Percentiles rank a stretch among this genome's conserved stretches.
Conservation (phyloP, 2,329 filamentous ascomycete genomes). For the Hypoxylon sp. region DNA sequence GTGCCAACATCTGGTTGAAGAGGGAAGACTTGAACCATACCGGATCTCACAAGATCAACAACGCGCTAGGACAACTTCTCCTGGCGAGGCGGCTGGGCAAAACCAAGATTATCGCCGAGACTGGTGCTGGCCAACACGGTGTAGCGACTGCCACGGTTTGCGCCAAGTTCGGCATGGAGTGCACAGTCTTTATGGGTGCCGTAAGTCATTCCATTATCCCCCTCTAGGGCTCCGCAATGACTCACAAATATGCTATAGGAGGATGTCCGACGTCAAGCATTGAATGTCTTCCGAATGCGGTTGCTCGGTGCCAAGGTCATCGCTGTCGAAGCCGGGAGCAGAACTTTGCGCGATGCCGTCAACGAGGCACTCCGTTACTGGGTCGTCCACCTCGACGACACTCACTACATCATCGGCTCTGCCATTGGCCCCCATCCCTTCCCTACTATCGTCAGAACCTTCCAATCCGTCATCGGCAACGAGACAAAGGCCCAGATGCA, state of each 20-base stretch:
- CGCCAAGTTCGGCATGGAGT: constrained; percentile 98
- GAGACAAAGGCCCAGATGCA: constrained; percentile 96
- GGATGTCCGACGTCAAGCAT: constrained; percentile 93
- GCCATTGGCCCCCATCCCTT: constrained; percentile 98
- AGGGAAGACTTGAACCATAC: constrained; percentile 98
- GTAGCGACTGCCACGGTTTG: constrained; percentile 98
- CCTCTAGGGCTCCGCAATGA: constrained; percentile 2
- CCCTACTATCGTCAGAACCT: constrained; percentile 96
- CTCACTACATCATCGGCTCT: constrained; percentile 98
- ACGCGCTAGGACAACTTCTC: constrained; percentile 93
- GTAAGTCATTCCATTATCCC: constrained; percentile 55
- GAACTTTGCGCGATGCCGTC: constrained; percentile 87
- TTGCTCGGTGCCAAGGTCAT: constrained; percentile 93
- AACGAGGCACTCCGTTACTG: constrained; percentile 96
- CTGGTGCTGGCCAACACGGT: constrained; percentile 96
- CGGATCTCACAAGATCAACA: constrained; percentile 99
- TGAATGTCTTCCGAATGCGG: constrained; percentile 99
- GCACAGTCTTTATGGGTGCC: constrained; percentile 97
- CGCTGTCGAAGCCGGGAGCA: constrained; percentile 90
- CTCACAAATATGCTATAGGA: constrained; percentile 65
- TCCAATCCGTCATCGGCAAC: constrained; percentile 95
- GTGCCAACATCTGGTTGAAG: constrained; percentile 98
- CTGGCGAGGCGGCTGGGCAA: constrained; percentile 90
- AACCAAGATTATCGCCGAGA: constrained; percentile 97
- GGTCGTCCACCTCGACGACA: constrained; percentile 93